These are phyloP conservation scores for Ophiostoma angusticollis DNA, from an alignment of 2,329 filamentous ascomycete species.

Conservation along the genomic window DNA sequence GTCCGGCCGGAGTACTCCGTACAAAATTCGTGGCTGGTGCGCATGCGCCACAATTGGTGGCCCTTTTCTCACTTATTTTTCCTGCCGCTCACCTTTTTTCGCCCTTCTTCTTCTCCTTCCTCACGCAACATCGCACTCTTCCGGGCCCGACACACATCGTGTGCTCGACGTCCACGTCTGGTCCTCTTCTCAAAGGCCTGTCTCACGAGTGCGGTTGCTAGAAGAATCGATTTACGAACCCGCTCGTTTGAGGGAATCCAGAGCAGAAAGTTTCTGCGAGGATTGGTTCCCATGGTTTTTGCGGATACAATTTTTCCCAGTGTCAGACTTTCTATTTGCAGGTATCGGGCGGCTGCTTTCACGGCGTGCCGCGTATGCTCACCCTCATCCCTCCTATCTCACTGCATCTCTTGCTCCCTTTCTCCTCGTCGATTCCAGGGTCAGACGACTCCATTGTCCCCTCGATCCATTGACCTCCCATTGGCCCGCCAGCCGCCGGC, in stretches of 20 bases:
- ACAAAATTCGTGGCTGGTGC: too few relatives aligned
- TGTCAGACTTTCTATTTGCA: background rate
- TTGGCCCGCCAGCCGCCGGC: conserved; percentile 3
- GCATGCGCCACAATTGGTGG: too few relatives aligned
- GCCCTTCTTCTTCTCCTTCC: background rate
- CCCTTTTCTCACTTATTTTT: too few relatives aligned
- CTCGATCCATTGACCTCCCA: too few relatives aligned
- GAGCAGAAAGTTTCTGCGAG: conserved; percentile 10
- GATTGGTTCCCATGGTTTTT: conserved; percentile 18
- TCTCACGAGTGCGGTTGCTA: conserved; percentile 13
- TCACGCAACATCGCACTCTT: conserved; percentile 14
- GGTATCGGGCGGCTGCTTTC: too few relatives aligned
- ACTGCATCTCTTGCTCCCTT: too few relatives aligned
- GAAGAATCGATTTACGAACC: conserved; percentile 13
- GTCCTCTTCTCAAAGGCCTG: background rate
- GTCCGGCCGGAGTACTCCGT: too few relatives aligned
- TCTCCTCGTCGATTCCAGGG: too few relatives aligned
- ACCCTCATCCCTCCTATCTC: too few relatives aligned
- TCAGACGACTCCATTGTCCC: too few relatives aligned
- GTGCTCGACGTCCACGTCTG: background rate
- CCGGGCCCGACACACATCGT: too few relatives aligned
- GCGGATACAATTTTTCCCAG: conserved; percentile 11
- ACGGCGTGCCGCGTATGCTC: too few relatives aligned
- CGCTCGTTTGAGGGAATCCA: conserved; percentile 18
- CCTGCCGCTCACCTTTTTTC: background rate